Evolutionary conservation across 108 stramenopile species (phyloP).

Genomic region (Skeletonema tropicum): DNA sequence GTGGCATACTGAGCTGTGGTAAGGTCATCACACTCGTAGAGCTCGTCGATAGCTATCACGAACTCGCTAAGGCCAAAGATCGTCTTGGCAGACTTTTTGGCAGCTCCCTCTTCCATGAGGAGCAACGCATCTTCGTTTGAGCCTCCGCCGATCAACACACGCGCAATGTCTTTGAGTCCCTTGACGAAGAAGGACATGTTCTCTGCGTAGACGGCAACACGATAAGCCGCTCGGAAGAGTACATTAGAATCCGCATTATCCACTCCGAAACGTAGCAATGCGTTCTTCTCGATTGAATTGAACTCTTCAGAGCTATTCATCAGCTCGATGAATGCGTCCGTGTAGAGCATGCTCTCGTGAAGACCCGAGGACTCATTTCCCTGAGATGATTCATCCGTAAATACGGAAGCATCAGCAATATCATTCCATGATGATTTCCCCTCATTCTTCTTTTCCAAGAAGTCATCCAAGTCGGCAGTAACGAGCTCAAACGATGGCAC

Average conservation of each 20-base stretch:
- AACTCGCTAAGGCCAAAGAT: slow-evolving; percentile 38
- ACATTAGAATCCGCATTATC: slow-evolving; percentile 34
- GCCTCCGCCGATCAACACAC: slow-evolving; percentile 9
- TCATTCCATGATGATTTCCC: neutral
- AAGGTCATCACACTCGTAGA: slow-evolving; percentile 22
- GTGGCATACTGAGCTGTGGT: slow-evolving; percentile 30
- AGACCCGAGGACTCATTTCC: slow-evolving; percentile 12
- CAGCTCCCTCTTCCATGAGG: neutral
- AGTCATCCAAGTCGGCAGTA: slow-evolving; percentile 17
- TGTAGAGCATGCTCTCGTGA: slow-evolving; percentile 10
- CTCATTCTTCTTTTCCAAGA: neutral
- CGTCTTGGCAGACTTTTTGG: slow-evolving; percentile 15
- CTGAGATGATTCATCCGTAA: neutral
- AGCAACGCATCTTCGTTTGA: neutral
- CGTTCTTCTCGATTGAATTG: slow-evolving; percentile 34
- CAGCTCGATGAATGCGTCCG: slow-evolving; percentile 35
- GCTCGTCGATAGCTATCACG: slow-evolving; percentile 33
- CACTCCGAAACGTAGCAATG: slow-evolving; percentile 37
- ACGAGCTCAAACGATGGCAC: slow-evolving; percentile 37
- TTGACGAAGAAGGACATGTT: slow-evolving; percentile 14
- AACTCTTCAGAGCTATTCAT: slow-evolving; percentile 33
- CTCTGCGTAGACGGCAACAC: slow-evolving; percentile 31
- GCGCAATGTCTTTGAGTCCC: slow-evolving; percentile 36
- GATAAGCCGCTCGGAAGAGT: slow-evolving; percentile 42
- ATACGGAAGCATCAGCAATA: slow-evolving; percentile 4